Percentiles rank a stretch among this genome's conserved stretches.
Evolutionary conservation across 768 basidiomycete species (phyloP).

Genomic region (Hydnum rufescens): DNA sequence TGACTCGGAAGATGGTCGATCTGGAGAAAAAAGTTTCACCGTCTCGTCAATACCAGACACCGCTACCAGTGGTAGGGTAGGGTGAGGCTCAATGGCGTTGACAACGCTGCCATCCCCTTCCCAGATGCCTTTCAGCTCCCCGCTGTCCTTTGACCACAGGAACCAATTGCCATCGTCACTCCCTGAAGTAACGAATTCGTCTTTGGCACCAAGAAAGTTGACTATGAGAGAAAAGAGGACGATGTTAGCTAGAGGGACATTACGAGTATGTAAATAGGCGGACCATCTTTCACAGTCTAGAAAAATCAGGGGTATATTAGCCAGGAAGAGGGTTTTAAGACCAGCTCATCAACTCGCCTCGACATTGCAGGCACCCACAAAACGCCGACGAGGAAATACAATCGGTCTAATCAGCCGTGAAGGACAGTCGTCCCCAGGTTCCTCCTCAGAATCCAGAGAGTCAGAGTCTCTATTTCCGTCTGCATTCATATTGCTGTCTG

Average conservation of each 20-base stretch:
- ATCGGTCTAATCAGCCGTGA: constrained; percentile 21
- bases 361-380: constrained; percentile 45
- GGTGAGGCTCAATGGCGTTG: constrained; percentile 71
- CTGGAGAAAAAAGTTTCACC: constrained; percentile 37
- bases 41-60: constrained; percentile 75
- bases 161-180: constrained; percentile 62
- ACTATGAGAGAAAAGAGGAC: constrained; percentile 27
- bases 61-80: constrained; percentile 60
- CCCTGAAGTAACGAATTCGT: constrained; percentile 64
- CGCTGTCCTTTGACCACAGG: constrained; percentile 58
- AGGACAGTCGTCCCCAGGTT: constrained; percentile 15
- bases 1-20: not conserved
- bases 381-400: constrained; percentile 43
- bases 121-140: constrained; percentile 48
- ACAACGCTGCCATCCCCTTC: constrained; percentile 70
- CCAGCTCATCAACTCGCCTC: not conserved
- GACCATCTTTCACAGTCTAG: constrained; percentile 75
- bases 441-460: constrained; percentile 18
- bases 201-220: constrained; percentile 61
- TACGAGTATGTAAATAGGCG: constrained; percentile 13
- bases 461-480: constrained; percentile 19
- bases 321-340: not conserved
- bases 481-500: constrained; percentile 8
- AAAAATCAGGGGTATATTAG: constrained; percentile 16
- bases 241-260: not conserved